phyloP scores from a whole-genome alignment of 768 basidiomycete genomes.

The Asterophora lycoperdoides region DNA sequence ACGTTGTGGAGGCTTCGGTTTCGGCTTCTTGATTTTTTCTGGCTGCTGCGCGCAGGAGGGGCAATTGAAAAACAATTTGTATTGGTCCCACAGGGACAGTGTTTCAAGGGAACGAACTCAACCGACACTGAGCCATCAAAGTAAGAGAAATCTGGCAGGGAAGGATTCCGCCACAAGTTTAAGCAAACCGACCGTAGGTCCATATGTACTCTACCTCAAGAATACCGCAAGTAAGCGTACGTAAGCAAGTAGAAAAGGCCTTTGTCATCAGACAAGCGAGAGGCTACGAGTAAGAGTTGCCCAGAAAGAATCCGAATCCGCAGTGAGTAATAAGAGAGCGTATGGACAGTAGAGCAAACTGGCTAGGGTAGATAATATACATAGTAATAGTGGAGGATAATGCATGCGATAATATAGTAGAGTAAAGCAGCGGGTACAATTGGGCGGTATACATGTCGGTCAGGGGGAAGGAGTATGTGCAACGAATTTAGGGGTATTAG shows the following conservation, averaged over 20 bases:
- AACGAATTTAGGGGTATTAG: slow-evolving; percentile 14
- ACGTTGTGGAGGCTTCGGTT: neutral
- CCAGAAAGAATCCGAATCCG: neutral
- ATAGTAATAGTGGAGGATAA: slow-evolving; percentile 6
- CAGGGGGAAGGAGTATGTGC: slow-evolving; percentile 11
- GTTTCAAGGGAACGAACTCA: slow-evolving; percentile 8
- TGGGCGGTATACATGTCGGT: slow-evolving; percentile 11
- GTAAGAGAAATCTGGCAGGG: neutral
- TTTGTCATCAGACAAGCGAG: neutral
- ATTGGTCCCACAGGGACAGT: slow-evolving; percentile 3
- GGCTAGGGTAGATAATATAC: slow-evolving; percentile 8
- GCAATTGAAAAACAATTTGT: too few species aligned
- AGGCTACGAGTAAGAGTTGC: neutral
- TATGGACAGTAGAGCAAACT: slow-evolving; percentile 9
- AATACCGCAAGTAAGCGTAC: slow-evolving; percentile 6
- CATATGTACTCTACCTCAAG: slow-evolving; percentile 4
- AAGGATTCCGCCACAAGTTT: too few species aligned
- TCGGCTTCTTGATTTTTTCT: slow-evolving; percentile 6
- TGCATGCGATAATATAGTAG: slow-evolving; percentile 5
- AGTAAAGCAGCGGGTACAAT: slow-evolving; percentile 5
- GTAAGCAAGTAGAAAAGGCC: slow-evolving; percentile 4
- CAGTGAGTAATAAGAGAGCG: neutral
- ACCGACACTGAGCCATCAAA: too few species aligned
- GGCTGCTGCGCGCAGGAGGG: too few species aligned
- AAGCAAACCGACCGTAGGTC: too few species aligned